phyloP scores from a whole-genome alignment of 352 stramenopile genomes.

The Aphanomyces euteiches region DNA sequence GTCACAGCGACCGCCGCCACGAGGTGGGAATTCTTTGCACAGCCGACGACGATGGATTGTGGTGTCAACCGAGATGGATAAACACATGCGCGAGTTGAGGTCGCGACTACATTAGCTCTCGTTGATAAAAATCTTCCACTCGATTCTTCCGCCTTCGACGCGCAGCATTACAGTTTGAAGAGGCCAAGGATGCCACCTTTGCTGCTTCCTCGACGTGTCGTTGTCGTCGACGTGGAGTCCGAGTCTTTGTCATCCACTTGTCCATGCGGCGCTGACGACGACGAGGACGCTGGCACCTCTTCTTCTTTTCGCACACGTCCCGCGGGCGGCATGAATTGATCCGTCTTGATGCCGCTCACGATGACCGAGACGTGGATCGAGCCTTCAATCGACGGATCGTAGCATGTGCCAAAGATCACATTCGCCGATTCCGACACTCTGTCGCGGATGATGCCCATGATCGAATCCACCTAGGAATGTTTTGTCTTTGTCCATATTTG shows the following conservation, averaged over 20 bases:
- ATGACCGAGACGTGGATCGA: constrained; percentile 87
- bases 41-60: no score
- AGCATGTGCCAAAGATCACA: constrained; percentile 88
- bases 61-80: no score
- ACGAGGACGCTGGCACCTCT: not conserved
- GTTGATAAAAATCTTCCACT: no score
- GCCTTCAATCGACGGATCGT: constrained; percentile 74
- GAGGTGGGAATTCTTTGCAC: no score
- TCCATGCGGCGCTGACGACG: not conserved
- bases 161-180: not conserved
- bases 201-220: no score
- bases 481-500: not conserved
- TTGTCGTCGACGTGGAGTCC: not conserved
- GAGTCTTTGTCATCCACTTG: not conserved
- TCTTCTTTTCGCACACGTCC: constrained; percentile 1
- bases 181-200: not conserved
- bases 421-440: constrained; percentile 78
- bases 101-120: no score
- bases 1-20: no score
- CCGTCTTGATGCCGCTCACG: constrained; percentile 82
- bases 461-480: constrained; percentile 50
- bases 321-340: constrained; percentile 69
- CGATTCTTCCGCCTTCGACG: no score
- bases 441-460: constrained; percentile 84
- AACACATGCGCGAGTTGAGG: no score